These are phyloP conservation scores for Mollisia scopiformis DNA, from an alignment of 2,329 filamentous ascomycete species.

Conservation along the genomic window DNA sequence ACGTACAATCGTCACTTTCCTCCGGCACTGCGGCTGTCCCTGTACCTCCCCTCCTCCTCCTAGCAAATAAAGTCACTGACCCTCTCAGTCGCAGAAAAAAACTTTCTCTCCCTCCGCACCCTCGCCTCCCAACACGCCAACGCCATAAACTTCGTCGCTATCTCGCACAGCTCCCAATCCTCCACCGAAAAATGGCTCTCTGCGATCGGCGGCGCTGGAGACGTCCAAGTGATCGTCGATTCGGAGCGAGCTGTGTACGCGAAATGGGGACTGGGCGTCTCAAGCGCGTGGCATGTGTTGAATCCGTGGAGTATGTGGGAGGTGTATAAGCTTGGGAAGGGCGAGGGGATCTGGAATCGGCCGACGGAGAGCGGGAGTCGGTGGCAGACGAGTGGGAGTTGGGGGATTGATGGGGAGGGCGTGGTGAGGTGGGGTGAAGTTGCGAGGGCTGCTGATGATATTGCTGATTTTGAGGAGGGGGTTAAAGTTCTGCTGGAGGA, in stretches of 20 bases:
- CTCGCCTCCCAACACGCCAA: slow-evolving; percentile 54
- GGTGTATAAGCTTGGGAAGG: slow-evolving; percentile 59
- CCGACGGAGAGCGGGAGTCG: slow-evolving; percentile 66
- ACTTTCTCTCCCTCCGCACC: slow-evolving; percentile 56
- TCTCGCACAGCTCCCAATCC: slow-evolving; percentile 63
- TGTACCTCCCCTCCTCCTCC: slow-evolving; percentile 50
- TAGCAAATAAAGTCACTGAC: neutral
- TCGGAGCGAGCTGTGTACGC: slow-evolving; percentile 61
- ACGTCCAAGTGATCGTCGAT: slow-evolving; percentile 63
- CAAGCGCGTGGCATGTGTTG: slow-evolving; percentile 64
- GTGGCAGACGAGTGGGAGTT: slow-evolving; percentile 72
- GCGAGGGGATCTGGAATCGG: slow-evolving; percentile 68
- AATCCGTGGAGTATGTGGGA: slow-evolving; percentile 59
- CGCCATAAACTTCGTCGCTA: slow-evolving; percentile 59
- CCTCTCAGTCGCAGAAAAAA: slow-evolving; percentile 59
- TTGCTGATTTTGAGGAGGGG: slow-evolving; percentile 55
- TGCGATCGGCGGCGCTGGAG: slow-evolving; percentile 35
- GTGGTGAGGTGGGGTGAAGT: slow-evolving; percentile 55
- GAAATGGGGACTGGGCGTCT: slow-evolving; percentile 65
- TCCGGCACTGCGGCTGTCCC: slow-evolving; percentile 75
- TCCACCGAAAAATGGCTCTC: slow-evolving; percentile 49
- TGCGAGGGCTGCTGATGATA: slow-evolving; percentile 52
- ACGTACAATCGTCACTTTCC: slow-evolving; percentile 66
- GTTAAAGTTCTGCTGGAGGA: slow-evolving; percentile 33
- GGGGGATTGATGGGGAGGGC: slow-evolving; percentile 58